Evolutionary conservation across 2,329 filamentous ascomycete genomes (phyloP).

Genomic region (Sarocladiaceae sp.): DNA sequence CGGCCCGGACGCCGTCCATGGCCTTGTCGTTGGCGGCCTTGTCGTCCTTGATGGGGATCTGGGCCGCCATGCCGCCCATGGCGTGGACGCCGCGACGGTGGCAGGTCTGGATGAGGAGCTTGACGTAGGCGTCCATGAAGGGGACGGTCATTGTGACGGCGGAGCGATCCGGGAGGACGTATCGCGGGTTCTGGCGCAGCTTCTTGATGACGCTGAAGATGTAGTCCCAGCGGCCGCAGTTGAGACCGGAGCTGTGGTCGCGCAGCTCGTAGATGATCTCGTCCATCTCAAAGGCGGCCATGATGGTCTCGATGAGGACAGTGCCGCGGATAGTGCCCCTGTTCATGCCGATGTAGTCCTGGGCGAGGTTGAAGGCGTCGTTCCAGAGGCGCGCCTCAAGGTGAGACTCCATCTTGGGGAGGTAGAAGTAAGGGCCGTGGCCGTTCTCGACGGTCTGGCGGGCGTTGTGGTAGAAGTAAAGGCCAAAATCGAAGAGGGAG

Average conservation of each 20-base stretch:
- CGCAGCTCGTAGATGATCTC: slow-evolving; percentile 99
- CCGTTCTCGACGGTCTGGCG: slow-evolving; percentile 79
- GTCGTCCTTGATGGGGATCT: slow-evolving; percentile 98
- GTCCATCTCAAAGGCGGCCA: slow-evolving; percentile 98
- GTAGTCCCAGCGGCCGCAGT: slow-evolving; percentile 99
- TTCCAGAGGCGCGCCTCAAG: slow-evolving; percentile 98
- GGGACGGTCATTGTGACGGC: slow-evolving; percentile 95
- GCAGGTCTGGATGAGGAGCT: slow-evolving; percentile 96
- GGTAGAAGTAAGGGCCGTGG: slow-evolving; percentile 92
- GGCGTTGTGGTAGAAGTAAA: slow-evolving; percentile 99
- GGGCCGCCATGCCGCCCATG: slow-evolving; percentile 97
- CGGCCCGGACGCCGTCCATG: slow-evolving; percentile 86
- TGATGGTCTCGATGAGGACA: slow-evolving; percentile 95
- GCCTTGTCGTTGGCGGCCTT: slow-evolving; percentile 84
- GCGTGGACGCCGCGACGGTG: slow-evolving; percentile 95
- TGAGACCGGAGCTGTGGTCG: slow-evolving; percentile 91
- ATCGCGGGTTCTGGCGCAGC: slow-evolving; percentile 90
- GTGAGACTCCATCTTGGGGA: slow-evolving; percentile 97
- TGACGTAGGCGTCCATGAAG: slow-evolving; percentile 96
- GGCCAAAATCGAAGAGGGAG: slow-evolving; percentile 90
- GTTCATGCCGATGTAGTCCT: slow-evolving; percentile 86
- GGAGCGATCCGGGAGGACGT: slow-evolving; percentile 86
- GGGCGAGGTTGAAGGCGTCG: slow-evolving; percentile 90
- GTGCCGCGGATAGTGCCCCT: slow-evolving; percentile 92
- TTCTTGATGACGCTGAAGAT: slow-evolving; percentile 99